Base-by-base conservation (phyloP, 768 basidiomycete species). In the Termitomyces titanicus region DNA sequence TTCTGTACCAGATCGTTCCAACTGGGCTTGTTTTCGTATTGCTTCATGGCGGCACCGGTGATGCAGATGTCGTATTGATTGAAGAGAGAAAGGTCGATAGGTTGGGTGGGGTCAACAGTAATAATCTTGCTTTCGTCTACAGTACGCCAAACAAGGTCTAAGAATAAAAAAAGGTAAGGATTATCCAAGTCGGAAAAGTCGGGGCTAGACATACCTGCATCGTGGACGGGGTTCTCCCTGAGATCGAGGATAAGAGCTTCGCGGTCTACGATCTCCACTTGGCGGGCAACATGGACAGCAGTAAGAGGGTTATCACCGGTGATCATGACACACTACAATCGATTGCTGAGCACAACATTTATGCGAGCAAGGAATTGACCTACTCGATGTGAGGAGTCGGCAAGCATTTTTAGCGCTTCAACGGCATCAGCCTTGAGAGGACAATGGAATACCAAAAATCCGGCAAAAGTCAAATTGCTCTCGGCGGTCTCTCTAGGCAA, bases 231-330 rank as follows among this genome's bases (percentile, higher is more conserved):
- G 33, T 94, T 87, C 66, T 96, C 97, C 63, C 82, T 86, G 51
- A 92, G 65, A 68, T 99, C 97, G 25, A 99, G 77, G 56, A 98
- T 98, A 27, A 98, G 81, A 1, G 87, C 92, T 5, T 97, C 93
- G 25, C 95, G 86, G 65, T 99, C 97, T 18, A 99, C 88, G 57
- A 98, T 98, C 65, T 99, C 96, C 8, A 99, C 97, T 65, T 96
- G 94, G 24, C 82, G 82, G 17, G 97, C 97, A 43, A 99, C 95
- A 67, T 98, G 97, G 0, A 92, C 86, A 8, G 97, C 97, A 0
- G 97, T 99, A 51, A 99, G 74, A 8, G 97, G 97, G 69, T 98
- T 98, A 70, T 99, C 97, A 35, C 97, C 97, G 44, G 97, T 99
- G 60, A 99, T 99, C 97, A 99, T 99, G 54, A 98, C 79, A 68